phyloP scores from a whole-genome alignment of 331 rosid species.

The Malus hybrid region DNA sequence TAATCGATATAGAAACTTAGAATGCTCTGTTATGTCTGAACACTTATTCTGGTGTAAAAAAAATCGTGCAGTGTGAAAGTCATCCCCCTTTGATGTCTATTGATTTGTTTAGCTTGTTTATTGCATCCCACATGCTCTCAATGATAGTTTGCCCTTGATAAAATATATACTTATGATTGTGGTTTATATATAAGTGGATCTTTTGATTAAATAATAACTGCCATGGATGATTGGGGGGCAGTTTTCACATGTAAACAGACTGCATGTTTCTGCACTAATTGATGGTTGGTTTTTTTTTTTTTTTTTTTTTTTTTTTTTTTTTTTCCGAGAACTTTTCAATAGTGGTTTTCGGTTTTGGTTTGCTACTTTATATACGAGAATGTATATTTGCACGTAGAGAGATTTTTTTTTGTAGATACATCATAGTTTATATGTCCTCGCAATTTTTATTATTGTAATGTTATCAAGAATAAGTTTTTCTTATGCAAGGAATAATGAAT shows the following conservation, averaged over 20 bases:
- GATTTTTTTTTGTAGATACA: too few relatives aligned
- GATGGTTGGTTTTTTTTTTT: constrained; percentile 4
- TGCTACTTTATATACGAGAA: background rate
- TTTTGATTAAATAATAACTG: constrained; percentile 4
- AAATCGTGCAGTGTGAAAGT: constrained; percentile 29
- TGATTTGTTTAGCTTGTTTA: background rate
- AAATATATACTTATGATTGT: background rate
- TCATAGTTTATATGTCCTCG: background rate
- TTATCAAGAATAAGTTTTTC: too few relatives aligned
- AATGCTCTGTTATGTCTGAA: constrained; percentile 2
- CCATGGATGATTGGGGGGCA: constrained; percentile 19
- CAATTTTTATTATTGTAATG: too few relatives aligned
- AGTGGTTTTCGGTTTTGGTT: background rate
- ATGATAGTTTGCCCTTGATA: background rate
- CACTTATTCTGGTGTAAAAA: background rate
- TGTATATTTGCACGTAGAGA: too few relatives aligned
- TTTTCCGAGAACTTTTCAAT: background rate
- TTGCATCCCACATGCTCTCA: constrained; percentile 14
- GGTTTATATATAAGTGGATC: constrained; percentile 9
- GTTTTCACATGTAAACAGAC: constrained; percentile 35
- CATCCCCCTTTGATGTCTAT: constrained; percentile 41
- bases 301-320: background rate
- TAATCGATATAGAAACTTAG: background rate
- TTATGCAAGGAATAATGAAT: too few relatives aligned
- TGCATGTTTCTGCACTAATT: constrained; percentile 30